Base-by-base conservation (phyloP, 257 asterid genomes). In the Jacaranda mimosifolia region DNA sequence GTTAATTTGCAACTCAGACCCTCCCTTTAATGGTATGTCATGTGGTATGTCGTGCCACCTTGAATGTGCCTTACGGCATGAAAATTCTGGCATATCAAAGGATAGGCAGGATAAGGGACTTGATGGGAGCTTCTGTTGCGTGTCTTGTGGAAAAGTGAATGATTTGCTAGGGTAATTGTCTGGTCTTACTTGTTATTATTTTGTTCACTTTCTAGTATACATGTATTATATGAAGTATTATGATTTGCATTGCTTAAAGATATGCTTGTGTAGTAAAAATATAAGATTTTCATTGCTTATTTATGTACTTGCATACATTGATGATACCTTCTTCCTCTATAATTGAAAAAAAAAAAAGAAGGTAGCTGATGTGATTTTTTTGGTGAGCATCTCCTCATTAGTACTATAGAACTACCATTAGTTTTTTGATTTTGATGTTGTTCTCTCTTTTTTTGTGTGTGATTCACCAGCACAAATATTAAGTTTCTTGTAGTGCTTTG, bases 21-120 rank as follows among this genome's bases (percentile, higher is more conserved):
- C 89, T 78, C 99, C 99, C 3, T 91, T 86, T 82, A 79, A 64
- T 76, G 94, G 92, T 7, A 78, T 80, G 72, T 89, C 97, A 7
- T 95, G 99, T 77, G 95, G 97, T 70, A 85, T 91, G 91, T 95
- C 99, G n/a, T 90, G 98, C 79, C 99, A 95, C 82, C 98, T 95
- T 48, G 99, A 95, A 59, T 95, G 99, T 73, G 97, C 99, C 70
- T 79, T 95, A 52, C 77, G 70, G 60, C 91, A 90, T 79, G 91
- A 84, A 73, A 87, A 77, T 76, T 89, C 99, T 35, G 90, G 97
- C 65, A 90, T 95, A 53, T 80, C 84, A 35, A 88, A 77, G 73
- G 88, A 84, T 73, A 77, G 73, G 82, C 80, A 75, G 83, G 95
- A 89, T 78, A 84, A 82, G 72, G 87, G 89, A 46, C 90, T 91